Evolutionary conservation across 2,329 filamentous ascomycete species (phyloP).

Genomic region (Fusarium fujikuroi): DNA sequence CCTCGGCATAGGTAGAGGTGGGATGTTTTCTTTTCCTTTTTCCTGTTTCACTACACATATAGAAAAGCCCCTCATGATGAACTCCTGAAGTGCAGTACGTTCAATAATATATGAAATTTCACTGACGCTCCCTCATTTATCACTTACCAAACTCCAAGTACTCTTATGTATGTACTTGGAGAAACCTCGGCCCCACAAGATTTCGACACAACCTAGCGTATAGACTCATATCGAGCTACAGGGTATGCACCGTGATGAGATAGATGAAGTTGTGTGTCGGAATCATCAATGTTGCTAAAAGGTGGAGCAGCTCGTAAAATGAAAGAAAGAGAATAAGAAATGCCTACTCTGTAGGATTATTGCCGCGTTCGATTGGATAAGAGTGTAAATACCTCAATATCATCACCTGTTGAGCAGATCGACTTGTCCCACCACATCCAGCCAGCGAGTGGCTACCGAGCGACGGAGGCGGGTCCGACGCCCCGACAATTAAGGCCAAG

Average conservation of each 20-base stretch:
- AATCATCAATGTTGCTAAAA: background rate
- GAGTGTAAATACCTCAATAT: background rate
- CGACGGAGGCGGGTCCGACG: background rate
- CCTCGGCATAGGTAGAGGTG: no score
- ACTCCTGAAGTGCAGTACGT: rapidly evolving
- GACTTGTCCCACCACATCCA: background rate
- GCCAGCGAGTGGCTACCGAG: background rate
- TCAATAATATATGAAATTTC: no score
- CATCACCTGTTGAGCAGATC: background rate
- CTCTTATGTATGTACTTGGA: no score
- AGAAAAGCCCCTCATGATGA: rapidly evolving
- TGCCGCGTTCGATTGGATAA: background rate
- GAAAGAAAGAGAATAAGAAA: rapidly evolving
- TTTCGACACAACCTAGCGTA: no score
- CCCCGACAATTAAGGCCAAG: background rate
- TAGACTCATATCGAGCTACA: background rate
- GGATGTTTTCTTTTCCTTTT: no score
- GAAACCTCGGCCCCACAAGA: no score
- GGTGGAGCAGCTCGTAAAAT: background rate
- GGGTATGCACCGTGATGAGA: background rate
- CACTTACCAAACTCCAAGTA: no score
- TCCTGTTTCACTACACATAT: no score
- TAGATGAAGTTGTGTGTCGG: rapidly evolving
- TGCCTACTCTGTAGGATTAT: background rate
- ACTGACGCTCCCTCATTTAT: no score